Evolutionary conservation across 2,329 filamentous ascomycete species (phyloP), one percentile per base, ranked within the genome.

Genomic region (Septoria linicola): DNA sequence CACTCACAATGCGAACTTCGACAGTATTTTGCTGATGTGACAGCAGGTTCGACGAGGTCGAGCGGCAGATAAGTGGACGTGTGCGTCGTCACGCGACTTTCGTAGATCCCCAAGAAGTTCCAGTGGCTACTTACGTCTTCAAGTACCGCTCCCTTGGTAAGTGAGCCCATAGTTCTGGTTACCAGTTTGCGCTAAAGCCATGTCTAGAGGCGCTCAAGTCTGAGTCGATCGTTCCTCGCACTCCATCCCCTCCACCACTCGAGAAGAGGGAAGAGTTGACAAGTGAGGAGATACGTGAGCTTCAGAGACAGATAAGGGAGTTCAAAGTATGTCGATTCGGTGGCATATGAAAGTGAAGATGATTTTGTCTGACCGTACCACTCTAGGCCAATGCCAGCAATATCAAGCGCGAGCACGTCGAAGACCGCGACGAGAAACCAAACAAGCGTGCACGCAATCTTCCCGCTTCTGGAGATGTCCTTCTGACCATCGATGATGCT

Each of bases 61-160:
- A 27, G 23, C 23, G n/a, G n/a, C n/a, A n/a, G n/a, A n/a, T n/a
- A n/a, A n/a, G n/a, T n/a, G n/a, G n/a, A n/a, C n/a, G n/a, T n/a
- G n/a, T n/a, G n/a, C n/a, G n/a, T n/a, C n/a, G n/a, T n/a, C n/a
- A n/a, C n/a, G n/a, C n/a, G n/a, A n/a, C n/a, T n/a, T n/a, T n/a
- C n/a, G n/a, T n/a, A n/a, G 23, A 27, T 27, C 5, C 23, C 23
- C 5, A 27, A 32, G 17, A 41, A 10, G 14, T 14, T 6, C 55
- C 53, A 7, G 44, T 23, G 30, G 57, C 43, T 4, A 57, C 30
- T 1, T 57, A 60, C 43, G 40, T 57, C n/a, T 63, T 64, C 53
- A 23, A 47, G 4, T 65, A 63, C 48, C 55, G 57, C 27, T 61
- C 60, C 2, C 20, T 27, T 10, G 55, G 60, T 61, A 41, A 31